Conservation (phyloP, 2,329 filamentous ascomycete genomes). For the Aspergillus sergii region DNA sequence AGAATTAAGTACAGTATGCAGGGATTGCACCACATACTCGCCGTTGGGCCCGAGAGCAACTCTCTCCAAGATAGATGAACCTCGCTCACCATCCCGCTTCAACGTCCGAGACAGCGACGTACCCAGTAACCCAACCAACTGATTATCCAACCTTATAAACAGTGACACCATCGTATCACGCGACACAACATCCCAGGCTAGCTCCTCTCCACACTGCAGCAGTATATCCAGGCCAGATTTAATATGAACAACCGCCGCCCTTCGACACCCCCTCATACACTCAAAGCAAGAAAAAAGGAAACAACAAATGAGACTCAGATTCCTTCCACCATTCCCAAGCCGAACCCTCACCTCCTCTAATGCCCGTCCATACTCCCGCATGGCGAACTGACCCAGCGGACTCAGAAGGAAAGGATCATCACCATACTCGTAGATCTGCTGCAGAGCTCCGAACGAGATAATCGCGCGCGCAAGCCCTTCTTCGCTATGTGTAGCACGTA, state of each 20-base stretch:
- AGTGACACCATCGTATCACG: neutral
- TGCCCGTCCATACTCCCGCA: neutral
- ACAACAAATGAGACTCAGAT: neutral
- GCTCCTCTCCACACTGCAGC: neutral
- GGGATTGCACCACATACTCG: neutral
- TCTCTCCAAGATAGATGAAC: neutral
- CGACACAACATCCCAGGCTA: neutral
- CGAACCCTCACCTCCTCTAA: neutral
- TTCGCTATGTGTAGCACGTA: neutral
- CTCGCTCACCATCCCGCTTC: neutral
- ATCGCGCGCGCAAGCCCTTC: neutral
- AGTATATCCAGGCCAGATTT: constrained; percentile 3
- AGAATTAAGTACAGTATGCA: neutral
- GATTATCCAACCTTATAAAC: neutral
- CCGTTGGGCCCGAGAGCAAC: neutral
- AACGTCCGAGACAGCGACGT: neutral
- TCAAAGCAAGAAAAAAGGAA: constrained; percentile 7
- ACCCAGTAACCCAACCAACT: neutral
- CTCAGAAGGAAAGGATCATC: neutral
- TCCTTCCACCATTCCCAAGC: no score
- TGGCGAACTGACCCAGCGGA: neutral
- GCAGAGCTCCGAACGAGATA: neutral
- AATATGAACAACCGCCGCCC: constrained; percentile 9
- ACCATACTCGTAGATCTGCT: neutral
- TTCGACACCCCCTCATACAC: constrained; percentile 1